Conservation (phyloP, 2,329 filamentous ascomycete species). For the Aureobasidium sp. region DNA sequence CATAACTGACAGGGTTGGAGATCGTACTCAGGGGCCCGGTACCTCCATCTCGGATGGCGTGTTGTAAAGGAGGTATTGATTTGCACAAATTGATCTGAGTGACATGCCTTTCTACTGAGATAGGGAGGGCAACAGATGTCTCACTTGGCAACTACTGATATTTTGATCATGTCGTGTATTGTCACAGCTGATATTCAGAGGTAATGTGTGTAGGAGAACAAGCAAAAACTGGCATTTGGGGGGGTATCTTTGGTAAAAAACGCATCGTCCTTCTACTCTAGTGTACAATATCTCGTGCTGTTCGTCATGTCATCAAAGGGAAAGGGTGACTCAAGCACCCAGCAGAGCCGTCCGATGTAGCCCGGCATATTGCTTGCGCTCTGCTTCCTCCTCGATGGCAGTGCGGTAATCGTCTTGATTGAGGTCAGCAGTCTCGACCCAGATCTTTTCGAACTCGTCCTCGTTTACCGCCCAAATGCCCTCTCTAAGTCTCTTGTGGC, state of each 20-base stretch:
- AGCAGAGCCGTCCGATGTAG: constrained; percentile 25
- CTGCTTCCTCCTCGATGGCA: constrained; percentile 64
- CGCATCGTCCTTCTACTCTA: not conserved
- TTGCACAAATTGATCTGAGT: not conserved
- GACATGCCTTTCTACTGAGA: not conserved
- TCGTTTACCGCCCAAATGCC: constrained; percentile 79
- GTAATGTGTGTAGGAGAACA: not conserved
- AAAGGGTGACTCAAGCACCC: not conserved
- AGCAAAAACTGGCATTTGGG: not conserved
- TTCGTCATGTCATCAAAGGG: not conserved
- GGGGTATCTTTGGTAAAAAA: not conserved
- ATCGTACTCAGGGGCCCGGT: not conserved
- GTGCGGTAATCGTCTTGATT: constrained; percentile 79
- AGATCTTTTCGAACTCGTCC: constrained; percentile 72
- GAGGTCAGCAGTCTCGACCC: constrained; percentile 80
- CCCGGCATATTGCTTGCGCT: constrained; percentile 44
- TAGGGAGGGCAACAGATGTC: not conserved
- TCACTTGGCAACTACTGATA: not conserved
- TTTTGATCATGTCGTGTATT: not conserved
- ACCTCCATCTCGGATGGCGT: not conserved
- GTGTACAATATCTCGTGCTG: not conserved
- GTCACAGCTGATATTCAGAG: no score
- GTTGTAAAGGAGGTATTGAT: no score
- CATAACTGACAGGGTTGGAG: not conserved
- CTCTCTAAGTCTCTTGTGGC: constrained; percentile 86